Base-by-base conservation (phyloP, 768 basidiomycete species). In the Tylopilus felleus region DNA sequence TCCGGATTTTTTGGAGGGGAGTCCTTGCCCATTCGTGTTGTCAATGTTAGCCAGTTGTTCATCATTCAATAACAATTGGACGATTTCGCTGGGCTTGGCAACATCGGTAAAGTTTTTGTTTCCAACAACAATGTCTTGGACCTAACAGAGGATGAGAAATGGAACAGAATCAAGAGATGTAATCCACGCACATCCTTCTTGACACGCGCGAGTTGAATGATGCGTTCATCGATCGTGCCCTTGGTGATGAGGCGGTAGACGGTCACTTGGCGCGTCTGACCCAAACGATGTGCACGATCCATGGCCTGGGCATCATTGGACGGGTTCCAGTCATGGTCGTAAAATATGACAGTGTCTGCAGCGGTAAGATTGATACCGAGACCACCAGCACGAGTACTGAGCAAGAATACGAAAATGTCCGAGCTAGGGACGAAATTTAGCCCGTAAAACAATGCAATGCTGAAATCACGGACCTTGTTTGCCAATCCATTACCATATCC, bases 401-500 rank as follows among this genome's bases (percentile, higher is more conserved):
- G 49, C 69, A 93, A 89, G 72, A 98, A 97, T 33, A 98, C 75
- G 59, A 98, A 95, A 13, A 95, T 98, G 63, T 98, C 95, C 8
- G 95, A 90, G 49, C 69, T 70, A 40, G 43, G 35, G 16, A 46
- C 33, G 7, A 27, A 42, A 17, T 31, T 53, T 12, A 53, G 40
- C 23, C 0, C 22, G 8, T 12, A 45, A 12, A 33, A 38, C 10
- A 23, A 28, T 27, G 19, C 35, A 22, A 16, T n/a, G 2, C 25
- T 31, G 6, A 29, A 33, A 39, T 40, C 21, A 71, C 81, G 55
- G 55, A 93, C 94, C 91, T 84, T 36, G 94, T 96, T 71, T 99
- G 97, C 96, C 96, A 99, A 66, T 95, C 93, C 61, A 93, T 93
- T 25, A 99, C 97, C 97, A 99, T 98, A 70, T 98, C 97, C 53